phyloP scores from a whole-genome alignment of 1,284 basidiomycete species.

The Marasmius tenuissimus region DNA sequence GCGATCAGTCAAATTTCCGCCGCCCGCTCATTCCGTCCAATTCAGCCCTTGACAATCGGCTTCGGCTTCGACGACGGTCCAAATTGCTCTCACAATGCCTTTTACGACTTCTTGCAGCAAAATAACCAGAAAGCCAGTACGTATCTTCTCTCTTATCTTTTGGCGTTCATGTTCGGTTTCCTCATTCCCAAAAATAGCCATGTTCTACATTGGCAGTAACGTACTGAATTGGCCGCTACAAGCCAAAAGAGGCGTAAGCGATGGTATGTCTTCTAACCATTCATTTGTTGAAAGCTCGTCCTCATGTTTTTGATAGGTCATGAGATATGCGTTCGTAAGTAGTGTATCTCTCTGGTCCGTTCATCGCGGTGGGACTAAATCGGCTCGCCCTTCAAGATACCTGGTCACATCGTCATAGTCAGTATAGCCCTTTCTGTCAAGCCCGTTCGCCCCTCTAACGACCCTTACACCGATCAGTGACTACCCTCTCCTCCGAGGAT shows the following conservation, averaged over 20 bases:
- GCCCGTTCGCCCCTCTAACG: background rate
- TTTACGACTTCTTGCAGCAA: conserved; percentile 61
- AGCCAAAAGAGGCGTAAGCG: conserved; percentile 62
- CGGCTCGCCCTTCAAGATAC: conserved; percentile 38
- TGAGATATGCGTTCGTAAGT: conserved; percentile 59
- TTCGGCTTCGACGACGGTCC: conserved; percentile 74
- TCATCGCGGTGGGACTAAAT: background rate
- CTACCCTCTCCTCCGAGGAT: conserved; percentile 67
- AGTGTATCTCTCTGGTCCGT: background rate
- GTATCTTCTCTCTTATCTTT: conserved; percentile 19
- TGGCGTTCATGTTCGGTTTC: background rate
- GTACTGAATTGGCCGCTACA: conserved; percentile 72
- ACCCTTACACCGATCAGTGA: conserved; percentile 40
- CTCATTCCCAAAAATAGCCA: conserved; percentile 33
- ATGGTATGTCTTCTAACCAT: conserved; percentile 32
- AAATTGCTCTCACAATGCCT: conserved; percentile 65
- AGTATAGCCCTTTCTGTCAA: conserved; percentile 11
- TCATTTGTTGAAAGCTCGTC: background rate
- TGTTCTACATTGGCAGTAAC: conserved; percentile 82
- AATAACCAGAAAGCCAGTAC: conserved; percentile 71
- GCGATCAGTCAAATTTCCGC: background rate
- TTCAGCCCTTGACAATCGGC: conserved; percentile 58
- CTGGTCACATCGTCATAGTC: conserved; percentile 55
- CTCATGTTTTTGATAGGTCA: conserved; percentile 40
- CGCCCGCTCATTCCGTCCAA: background rate